phyloP scores from a whole-genome alignment of 768 basidiomycete species.

The Tephrocybe sp. region DNA sequence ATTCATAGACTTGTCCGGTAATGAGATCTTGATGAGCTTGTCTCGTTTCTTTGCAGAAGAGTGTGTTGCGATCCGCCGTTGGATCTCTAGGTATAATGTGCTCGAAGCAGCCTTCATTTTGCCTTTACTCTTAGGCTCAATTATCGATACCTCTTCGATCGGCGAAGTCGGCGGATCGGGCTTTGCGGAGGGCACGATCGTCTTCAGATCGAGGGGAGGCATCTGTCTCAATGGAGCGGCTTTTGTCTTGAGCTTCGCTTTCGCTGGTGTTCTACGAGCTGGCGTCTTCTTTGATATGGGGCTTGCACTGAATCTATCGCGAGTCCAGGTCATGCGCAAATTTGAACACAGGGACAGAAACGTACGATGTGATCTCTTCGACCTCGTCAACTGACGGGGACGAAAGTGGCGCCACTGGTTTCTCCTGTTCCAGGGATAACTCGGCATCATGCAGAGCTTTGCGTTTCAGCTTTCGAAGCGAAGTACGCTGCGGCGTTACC shows the following conservation, averaged over 20 bases:
- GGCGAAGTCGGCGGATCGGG: conserved; percentile 29
- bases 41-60: conserved; percentile 24
- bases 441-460: not conserved
- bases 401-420: not conserved
- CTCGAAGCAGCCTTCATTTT: conserved; percentile 24
- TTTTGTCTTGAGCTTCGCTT: not conserved
- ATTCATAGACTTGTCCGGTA: conserved; percentile 13
- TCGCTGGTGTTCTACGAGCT: not conserved
- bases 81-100: conserved; percentile 30
- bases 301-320: conserved; percentile 15
- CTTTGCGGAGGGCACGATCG: not conserved
- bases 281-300: not conserved
- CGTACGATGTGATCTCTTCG: conserved; percentile 22
- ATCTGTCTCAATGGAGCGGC: conserved; percentile 10
- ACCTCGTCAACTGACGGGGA: conserved; percentile 19
- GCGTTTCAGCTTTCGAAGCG: conserved; percentile 8
- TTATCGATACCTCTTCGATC: conserved; percentile 28
- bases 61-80: conserved; percentile 35
- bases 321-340: not conserved
- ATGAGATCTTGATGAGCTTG: conserved; percentile 27
- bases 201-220: conserved; percentile 13
- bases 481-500: not conserved
- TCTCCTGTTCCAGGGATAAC: not conserved
- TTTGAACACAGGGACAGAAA: not conserved
- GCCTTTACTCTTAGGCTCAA: conserved; percentile 5